These are phyloP conservation scores for Gamsiella multidivaricata DNA, from an alignment of 192 early-diverging fungal species.

Conservation along the genomic window DNA sequence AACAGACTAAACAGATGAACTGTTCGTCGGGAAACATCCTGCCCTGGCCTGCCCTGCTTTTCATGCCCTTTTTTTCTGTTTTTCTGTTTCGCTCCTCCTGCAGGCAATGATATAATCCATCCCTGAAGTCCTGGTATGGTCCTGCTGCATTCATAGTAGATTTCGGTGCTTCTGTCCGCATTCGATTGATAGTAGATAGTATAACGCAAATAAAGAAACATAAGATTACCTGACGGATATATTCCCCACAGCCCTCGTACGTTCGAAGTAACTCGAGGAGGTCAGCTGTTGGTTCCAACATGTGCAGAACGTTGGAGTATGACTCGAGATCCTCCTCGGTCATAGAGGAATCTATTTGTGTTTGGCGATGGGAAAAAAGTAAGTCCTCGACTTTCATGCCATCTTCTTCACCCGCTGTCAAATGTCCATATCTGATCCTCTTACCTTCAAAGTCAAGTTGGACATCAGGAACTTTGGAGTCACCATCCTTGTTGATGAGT, in stretches of 20 bases:
- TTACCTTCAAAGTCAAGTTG: constrained; percentile 72
- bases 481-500: constrained; percentile 49
- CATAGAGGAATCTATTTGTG: constrained; percentile 62
- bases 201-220: neutral
- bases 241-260: constrained; percentile 77
- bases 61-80: neutral
- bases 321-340: constrained; percentile 73
- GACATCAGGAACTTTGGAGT: constrained; percentile 65
- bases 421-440: neutral
- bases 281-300: constrained; percentile 64
- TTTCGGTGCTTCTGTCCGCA: too few relatives aligned
- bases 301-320: constrained; percentile 63
- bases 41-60: neutral
- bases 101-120: neutral
- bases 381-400: too few relatives aligned
- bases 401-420: too few relatives aligned
- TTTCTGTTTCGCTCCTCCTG: neutral
- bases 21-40: neutral
- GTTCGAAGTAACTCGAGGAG: constrained; percentile 65
- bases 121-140: too few relatives aligned
- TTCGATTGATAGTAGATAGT: neutral
- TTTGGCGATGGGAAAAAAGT: neutral
- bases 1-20: constrained; percentile 11
- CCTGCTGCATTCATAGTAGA: too few relatives aligned
- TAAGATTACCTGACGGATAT: constrained; percentile 75